phyloP scores from a whole-genome alignment of 2,329 filamentous ascomycete genomes.

The Coleophoma cylindrospora region DNA sequence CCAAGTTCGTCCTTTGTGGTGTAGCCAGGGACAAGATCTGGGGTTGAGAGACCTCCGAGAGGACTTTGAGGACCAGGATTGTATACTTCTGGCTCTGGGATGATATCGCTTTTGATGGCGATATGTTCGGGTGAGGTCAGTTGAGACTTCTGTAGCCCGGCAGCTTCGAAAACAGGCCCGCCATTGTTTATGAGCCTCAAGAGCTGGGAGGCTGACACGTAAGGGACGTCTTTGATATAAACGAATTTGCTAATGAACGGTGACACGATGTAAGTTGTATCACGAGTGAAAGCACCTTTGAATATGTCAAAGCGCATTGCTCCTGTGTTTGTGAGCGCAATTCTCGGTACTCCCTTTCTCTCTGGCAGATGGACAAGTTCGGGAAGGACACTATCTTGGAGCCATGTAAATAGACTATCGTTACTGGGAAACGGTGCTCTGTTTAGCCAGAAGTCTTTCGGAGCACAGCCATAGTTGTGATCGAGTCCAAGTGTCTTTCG shows the following conservation, averaged over 20 bases:
- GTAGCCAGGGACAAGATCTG: slow-evolving; percentile 63
- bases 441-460: slow-evolving; percentile 75
- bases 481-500: slow-evolving; percentile 69
- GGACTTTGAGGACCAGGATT: slow-evolving; percentile 24
- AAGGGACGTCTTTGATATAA: slow-evolving; percentile 77
- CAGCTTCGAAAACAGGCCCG: slow-evolving; percentile 36
- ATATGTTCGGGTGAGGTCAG: slow-evolving; percentile 26
- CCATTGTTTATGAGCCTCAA: slow-evolving; percentile 52
- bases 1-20: slow-evolving; percentile 85
- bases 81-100: slow-evolving; percentile 1
- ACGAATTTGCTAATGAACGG: slow-evolving; percentile 80
- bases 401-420: slow-evolving; percentile 76
- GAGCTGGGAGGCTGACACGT: slow-evolving; percentile 66
- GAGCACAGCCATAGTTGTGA: slow-evolving; percentile 75
- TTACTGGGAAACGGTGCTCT: slow-evolving; percentile 68
- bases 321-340: slow-evolving; percentile 84
- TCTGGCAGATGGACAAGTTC: slow-evolving; percentile 53
- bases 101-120: slow-evolving; percentile 8
- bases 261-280: slow-evolving; percentile 80
- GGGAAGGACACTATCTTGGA: slow-evolving; percentile 71
- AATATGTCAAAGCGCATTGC: slow-evolving; percentile 95
- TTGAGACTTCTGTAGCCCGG: slow-evolving; percentile 21
- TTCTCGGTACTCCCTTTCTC: slow-evolving; percentile 54
- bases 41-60: slow-evolving; percentile 27
- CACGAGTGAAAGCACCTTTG: slow-evolving; percentile 82